Evolutionary conservation across 1,284 basidiomycete genomes (phyloP).

Genomic region (Tremellales sp.): DNA sequence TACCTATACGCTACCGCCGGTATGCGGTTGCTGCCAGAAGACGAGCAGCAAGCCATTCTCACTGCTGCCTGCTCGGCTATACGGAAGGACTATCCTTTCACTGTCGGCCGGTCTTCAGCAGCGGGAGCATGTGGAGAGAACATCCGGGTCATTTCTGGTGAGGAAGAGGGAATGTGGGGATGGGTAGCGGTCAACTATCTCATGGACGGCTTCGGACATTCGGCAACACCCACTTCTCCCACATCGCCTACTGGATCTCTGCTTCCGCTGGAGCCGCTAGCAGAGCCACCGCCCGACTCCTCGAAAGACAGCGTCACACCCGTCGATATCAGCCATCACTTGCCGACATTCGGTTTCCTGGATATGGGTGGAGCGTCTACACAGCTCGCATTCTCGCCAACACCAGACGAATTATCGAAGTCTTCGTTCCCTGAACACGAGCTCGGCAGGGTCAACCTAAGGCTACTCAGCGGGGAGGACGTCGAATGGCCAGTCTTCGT

Average conservation of each 20-base stretch:
- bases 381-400: constrained; percentile 86
- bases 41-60: constrained; percentile 69
- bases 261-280: constrained; percentile 37
- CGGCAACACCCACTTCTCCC: constrained; percentile 1
- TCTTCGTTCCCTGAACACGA: constrained; percentile 53
- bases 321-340: constrained; percentile 47
- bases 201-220: constrained; percentile 87
- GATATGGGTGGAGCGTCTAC: constrained; percentile 99
- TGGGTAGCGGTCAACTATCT: constrained; percentile 99
- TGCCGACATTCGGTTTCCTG: constrained; percentile 90
- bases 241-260: constrained; percentile 12
- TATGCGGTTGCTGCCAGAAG: constrained; percentile 78
- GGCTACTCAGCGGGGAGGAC: constrained; percentile 77
- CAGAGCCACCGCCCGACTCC: constrained; percentile 31
- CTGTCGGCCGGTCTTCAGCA: constrained; percentile 51
- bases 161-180: constrained; percentile 96
- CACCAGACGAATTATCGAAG: constrained; percentile 55
- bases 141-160: constrained; percentile 91
- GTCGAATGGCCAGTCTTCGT: constrained; percentile 93
- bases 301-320: constrained; percentile 31
- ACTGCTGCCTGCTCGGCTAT: constrained; percentile 74
- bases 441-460: constrained; percentile 74
- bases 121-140: constrained; percentile 79
- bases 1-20: constrained; percentile 96
- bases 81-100: constrained; percentile 57